Conservation (phyloP, 1,284 basidiomycete genomes). For the Cutaneotrichosporon arboriforme region DNA sequence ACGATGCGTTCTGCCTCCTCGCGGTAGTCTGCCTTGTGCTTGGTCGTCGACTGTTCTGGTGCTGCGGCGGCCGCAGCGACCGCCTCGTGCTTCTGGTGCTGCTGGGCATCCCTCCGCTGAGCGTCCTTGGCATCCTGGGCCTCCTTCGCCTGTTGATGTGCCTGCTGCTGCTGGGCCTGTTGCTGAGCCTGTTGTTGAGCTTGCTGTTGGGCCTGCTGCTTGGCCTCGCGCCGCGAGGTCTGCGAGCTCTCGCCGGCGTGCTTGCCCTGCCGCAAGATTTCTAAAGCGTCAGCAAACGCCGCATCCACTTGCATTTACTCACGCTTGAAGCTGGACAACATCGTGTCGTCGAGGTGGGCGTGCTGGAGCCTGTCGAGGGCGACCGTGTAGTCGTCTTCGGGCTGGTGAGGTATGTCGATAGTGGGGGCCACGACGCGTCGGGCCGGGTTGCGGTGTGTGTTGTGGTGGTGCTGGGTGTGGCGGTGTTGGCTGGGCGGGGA, state of each 20-base stretch:
- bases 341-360: conserved; percentile 33
- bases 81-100: background rate
- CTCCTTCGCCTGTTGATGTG: no score
- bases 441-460: background rate
- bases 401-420: background rate
- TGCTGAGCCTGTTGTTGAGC: no score
- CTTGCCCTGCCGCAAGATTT: conserved; percentile 65
- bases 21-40: conserved; percentile 41
- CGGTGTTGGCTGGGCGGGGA: background rate
- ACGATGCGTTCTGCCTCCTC: conserved; percentile 69
- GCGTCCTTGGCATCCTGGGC: background rate
- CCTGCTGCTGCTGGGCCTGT: no score
- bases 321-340: conserved; percentile 47
- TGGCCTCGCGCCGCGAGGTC: conserved; percentile 12
- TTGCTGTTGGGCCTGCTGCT: background rate
- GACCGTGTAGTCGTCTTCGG: conserved; percentile 16
- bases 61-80: background rate
- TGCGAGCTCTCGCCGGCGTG: conserved; percentile 60
- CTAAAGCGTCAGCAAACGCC: conserved; percentile 46
- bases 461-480: background rate
- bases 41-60: background rate
- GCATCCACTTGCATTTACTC: conserved; percentile 16
- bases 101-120: background rate
- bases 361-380: conserved; percentile 29
- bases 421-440: background rate